Conservation (phyloP, 106 monocot species). For the Allium sativum region DNA sequence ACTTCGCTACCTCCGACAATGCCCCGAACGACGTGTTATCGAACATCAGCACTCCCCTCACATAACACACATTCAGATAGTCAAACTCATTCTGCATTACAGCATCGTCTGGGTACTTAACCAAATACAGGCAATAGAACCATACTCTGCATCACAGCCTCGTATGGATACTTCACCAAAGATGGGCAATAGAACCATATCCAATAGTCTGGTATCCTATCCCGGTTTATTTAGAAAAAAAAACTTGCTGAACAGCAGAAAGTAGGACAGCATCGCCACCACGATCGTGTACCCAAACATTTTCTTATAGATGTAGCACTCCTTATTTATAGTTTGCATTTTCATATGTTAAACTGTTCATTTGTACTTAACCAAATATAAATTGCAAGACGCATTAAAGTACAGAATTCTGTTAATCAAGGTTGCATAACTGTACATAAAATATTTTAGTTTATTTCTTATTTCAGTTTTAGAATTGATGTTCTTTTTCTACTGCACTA, state of each 20-base stretch:
- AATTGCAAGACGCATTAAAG: too few relatives aligned
- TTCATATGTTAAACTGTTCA: too few relatives aligned
- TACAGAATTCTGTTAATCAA: too few relatives aligned
- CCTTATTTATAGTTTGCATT: too few relatives aligned
- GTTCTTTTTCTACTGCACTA: too few relatives aligned
- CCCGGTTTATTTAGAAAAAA: conserved; percentile 88
- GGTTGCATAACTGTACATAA: too few relatives aligned
- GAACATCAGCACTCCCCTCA: conserved; percentile 67
- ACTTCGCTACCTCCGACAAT: conserved; percentile 35
- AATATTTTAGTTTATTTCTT: too few relatives aligned
- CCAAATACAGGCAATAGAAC: conserved; percentile 85
- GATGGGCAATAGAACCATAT: conserved; percentile 97
- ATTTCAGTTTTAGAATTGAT: too few relatives aligned
- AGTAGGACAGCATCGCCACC: conserved; percentile 70
- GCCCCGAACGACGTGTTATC: conserved; percentile 56
- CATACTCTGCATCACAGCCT: too few relatives aligned
- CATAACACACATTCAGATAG: conserved; percentile 49
- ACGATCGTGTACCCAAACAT: conserved; percentile 79
- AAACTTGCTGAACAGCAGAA: conserved; percentile 87
- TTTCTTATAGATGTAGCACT: too few relatives aligned
- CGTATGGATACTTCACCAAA: too few relatives aligned
- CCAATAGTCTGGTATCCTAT: conserved; percentile 76
- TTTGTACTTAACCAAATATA: too few relatives aligned
- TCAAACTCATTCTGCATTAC: conserved; percentile 85
- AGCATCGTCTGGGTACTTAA: conserved; percentile 92